Conservation (phyloP, 768 basidiomycete genomes). For the Phlegmacium glaucopus region DNA sequence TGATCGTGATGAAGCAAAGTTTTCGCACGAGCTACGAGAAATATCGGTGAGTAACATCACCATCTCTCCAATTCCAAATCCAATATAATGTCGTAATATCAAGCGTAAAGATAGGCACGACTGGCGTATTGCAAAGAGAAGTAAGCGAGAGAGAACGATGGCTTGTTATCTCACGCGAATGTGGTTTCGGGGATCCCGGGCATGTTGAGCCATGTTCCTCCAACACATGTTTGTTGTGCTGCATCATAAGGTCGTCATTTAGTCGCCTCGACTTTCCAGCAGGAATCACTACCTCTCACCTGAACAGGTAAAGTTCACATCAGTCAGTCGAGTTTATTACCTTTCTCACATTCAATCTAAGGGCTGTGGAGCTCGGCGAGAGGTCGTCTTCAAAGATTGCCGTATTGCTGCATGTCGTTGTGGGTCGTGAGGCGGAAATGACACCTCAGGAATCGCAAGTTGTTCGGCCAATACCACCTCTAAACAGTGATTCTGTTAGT, state of each 20-base stretch:
- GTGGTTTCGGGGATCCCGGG: constrained; percentile 22
- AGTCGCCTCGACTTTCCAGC: constrained; percentile 2
- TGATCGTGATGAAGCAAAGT: constrained; percentile 4
- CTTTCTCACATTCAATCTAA: constrained; percentile 2
- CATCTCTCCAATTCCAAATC: too few species aligned
- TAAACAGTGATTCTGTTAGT: constrained; percentile 12
- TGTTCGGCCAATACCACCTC: constrained; percentile 3
- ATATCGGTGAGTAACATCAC: constrained; percentile 6
- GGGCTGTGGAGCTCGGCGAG: constrained; percentile 6
- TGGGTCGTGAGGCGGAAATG: constrained; percentile 11
- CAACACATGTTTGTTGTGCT: constrained; percentile 19
- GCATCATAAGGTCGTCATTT: constrained; percentile 11
- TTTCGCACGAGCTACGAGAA: constrained; percentile 3
- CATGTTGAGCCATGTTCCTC: constrained; percentile 16
- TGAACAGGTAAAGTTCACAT: constrained; percentile 8
- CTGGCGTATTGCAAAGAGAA: constrained; percentile 5
- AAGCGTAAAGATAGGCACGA: neutral
- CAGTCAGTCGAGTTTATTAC: neutral
- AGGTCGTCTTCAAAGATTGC: constrained; percentile 11
- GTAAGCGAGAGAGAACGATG: constrained; percentile 14
- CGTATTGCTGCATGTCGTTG: constrained; percentile 8
- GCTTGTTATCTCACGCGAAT: constrained; percentile 18
- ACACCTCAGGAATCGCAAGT: neutral
- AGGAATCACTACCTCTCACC: constrained; percentile 11
- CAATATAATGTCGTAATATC: too few species aligned